Evolutionary conservation across 1,284 basidiomycete genomes (phyloP), one percentile per base, ranked within the genome.

Genomic region (Apiotrichum gamsii): DNA sequence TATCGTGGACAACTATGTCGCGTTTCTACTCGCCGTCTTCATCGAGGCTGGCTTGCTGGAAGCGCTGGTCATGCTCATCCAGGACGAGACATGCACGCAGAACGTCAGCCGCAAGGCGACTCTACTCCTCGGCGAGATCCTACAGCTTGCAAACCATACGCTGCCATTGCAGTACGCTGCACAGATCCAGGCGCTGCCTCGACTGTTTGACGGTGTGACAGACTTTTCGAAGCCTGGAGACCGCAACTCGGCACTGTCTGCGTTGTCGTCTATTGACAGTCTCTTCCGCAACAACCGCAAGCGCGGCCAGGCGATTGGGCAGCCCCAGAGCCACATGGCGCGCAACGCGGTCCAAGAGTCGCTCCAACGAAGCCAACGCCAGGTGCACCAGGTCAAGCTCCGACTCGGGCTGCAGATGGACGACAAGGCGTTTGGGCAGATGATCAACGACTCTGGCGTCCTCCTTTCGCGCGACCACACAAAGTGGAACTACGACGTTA

Each of bases 331-430:
- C 16, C 33, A 20, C 14, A 28, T 50, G 1, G 34, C 43, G 43
- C 25, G 25, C 11, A 47, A 29, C 15, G 29, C 47, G 6, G 49
- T 49, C 2, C 88, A 93, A 62, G 91, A 95, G 60, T 80, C 85
- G 4, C 79, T 93, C 33, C 82, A 86, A 29, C 80, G 90, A 31
- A 86, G 87, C n/a, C 88, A 91, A 67, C 77, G 87, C 43, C 88
- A 91, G 60, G 85, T 94, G 6, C 90, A 95, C 61, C 87, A 90
- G 62, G 84, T 83, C 24, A 91, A 87, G 66, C 78, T 94, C 39
- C 88, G 89, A 58, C 78, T 87, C 60, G 86, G 84, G 45, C 83
- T 95, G 80, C 85, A 90, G 69, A 88, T 95, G 79, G 91, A 96
- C 61, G 91, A 95, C 69, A 86, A 80, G 69, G 80, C 83, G 15